phyloP scores from a whole-genome alignment of 2,329 filamentous ascomycete species.

The Atkinsonella hypoxylon region DNA sequence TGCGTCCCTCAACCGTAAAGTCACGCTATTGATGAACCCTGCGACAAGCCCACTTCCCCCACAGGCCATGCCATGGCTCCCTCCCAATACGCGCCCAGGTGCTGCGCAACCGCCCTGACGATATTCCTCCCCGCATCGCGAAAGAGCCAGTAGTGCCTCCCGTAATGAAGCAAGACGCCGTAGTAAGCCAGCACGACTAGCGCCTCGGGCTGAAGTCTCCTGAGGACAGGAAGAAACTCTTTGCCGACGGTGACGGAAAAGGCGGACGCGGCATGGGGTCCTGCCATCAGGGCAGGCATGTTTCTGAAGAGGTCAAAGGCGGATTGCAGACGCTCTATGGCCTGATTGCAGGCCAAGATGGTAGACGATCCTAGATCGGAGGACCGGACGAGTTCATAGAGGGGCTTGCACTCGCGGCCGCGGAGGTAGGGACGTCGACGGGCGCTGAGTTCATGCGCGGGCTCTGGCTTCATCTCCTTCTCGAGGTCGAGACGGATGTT shows the following conservation, averaged over 20 bases:
- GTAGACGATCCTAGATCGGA: conserved; percentile 18
- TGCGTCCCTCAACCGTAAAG: no score
- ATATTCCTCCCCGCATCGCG: conserved; percentile 20
- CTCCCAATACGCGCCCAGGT: conserved; percentile 23
- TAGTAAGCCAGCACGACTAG: conserved; percentile 38
- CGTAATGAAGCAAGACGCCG: conserved; percentile 33
- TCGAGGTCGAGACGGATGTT: conserved; percentile 2
- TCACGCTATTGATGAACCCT: no score
- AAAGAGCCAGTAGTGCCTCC: conserved; percentile 27
- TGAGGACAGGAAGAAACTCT: conserved; percentile 23
- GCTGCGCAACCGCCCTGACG: conserved; percentile 19
- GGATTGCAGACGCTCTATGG: conserved; percentile 20
- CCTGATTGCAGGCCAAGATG: conserved; percentile 18
- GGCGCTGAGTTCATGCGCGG: not conserved
- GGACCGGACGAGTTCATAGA: conserved; percentile 18
- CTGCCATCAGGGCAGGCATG: conserved; percentile 12
- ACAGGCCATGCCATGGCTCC: conserved; percentile 22
- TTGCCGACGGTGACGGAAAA: conserved; percentile 21
- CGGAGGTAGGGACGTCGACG: not conserved
- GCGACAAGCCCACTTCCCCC: conserved; percentile 11
- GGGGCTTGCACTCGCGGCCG: conserved; percentile 14
- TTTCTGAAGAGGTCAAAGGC: conserved; percentile 20
- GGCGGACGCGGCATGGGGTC: conserved; percentile 20
- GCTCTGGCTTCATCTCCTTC: not conserved
- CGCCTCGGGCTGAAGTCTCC: conserved; percentile 26